These are phyloP conservation scores for Eurotiales sp. DNA, from an alignment of 2,329 filamentous ascomycete species.

Conservation along the genomic window DNA sequence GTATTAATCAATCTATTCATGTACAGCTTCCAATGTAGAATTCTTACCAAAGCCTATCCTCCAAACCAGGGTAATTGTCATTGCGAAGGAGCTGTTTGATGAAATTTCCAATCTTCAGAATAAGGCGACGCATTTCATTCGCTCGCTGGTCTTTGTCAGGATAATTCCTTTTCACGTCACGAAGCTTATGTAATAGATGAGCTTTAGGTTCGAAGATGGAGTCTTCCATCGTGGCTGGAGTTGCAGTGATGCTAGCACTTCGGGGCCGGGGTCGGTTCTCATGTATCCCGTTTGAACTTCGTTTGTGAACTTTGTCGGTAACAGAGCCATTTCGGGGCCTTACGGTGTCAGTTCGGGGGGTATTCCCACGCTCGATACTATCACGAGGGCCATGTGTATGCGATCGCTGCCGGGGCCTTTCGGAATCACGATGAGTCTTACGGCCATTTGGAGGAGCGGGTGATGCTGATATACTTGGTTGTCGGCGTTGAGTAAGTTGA, in stretches of 20 bases:
- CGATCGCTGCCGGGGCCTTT: conserved; percentile 39
- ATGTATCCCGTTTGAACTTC: conserved; percentile 30
- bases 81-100: conserved; percentile 38
- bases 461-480: conserved; percentile 42
- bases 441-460: conserved; percentile 41
- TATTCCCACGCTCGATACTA: conserved; percentile 40
- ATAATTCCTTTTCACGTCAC: conserved; percentile 44
- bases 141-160: conserved; percentile 43
- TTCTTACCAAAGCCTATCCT: conserved; percentile 44
- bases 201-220: conserved; percentile 47
- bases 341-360: conserved; percentile 34
- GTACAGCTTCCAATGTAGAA: neutral
- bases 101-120: conserved; percentile 45
- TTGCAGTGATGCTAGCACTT: conserved; percentile 34
- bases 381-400: conserved; percentile 40
- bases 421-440: conserved; percentile 40
- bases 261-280: conserved; percentile 35
- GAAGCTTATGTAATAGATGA: conserved; percentile 41
- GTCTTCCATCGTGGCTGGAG: conserved; percentile 35
- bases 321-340: conserved; percentile 35
- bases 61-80: conserved; percentile 37
- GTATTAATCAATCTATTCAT: conserved; percentile 23
- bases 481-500: conserved; percentile 26
- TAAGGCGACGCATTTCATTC: conserved; percentile 39
- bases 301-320: conserved; percentile 30